These are phyloP conservation scores for Pleurotus salmoneostramineus DNA, from an alignment of 768 basidiomycete species.

Conservation along the genomic window DNA sequence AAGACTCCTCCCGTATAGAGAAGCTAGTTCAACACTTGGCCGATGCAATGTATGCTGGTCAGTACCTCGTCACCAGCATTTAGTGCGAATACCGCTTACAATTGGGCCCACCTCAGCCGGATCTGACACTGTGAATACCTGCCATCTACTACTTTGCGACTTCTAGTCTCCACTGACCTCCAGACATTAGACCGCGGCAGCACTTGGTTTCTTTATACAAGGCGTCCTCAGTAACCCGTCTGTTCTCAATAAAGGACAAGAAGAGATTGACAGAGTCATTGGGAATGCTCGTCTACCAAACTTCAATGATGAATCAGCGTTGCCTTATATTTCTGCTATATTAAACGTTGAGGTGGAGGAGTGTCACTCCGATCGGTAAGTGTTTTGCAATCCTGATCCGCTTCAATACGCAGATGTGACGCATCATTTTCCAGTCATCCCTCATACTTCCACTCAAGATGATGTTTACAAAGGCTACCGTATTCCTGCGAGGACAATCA, in stretches of 20 bases:
- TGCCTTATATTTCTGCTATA: slow-evolving; percentile 30
- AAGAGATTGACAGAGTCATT: slow-evolving; percentile 26
- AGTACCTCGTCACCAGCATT: background rate
- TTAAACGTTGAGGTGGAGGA: slow-evolving; percentile 26
- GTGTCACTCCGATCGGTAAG: slow-evolving; percentile 20
- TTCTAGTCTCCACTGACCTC: background rate
- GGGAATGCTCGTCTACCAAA: slow-evolving; percentile 22
- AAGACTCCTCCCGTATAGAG: slow-evolving; percentile 15
- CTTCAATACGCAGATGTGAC: too few species aligned
- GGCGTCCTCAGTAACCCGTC: slow-evolving; percentile 24
- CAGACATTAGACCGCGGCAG: slow-evolving; percentile 18
- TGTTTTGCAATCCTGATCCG: background rate
- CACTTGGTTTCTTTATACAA: slow-evolving; percentile 20
- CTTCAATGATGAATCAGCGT: slow-evolving; percentile 19
- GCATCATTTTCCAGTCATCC: slow-evolving; percentile 20
- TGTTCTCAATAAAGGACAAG: slow-evolving; percentile 22
- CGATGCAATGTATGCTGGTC: slow-evolving; percentile 22
- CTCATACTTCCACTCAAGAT: slow-evolving; percentile 24
- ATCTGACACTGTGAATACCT: slow-evolving; percentile 22
- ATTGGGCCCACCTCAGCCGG: slow-evolving; percentile 15
- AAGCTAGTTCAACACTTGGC: slow-evolving; percentile 18
- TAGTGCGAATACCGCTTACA: background rate
- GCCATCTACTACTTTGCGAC: background rate
- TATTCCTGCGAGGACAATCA: slow-evolving; percentile 26
- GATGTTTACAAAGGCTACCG: slow-evolving; percentile 30